A percentile compares a stretch with the other conserved stretches of the same genome.
These are phyloP conservation scores for Phytopythium oedochilum DNA, from an alignment of 352 stramenopile species.

Conservation along the genomic window DNA sequence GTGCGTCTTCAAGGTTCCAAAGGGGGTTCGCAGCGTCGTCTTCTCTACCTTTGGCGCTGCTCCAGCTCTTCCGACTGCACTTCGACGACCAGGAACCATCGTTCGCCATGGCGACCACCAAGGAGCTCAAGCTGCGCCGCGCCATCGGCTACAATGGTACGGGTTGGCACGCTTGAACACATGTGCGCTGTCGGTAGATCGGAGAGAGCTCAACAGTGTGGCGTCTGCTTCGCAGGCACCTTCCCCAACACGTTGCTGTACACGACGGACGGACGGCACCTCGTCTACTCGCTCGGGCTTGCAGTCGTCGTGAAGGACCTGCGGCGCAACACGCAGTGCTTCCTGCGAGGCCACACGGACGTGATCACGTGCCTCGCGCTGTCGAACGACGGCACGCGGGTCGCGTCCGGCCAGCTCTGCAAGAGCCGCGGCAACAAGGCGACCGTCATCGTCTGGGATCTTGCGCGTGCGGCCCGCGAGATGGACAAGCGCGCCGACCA, in stretches of 20 bases:
- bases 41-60: background rate
- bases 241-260: conserved; percentile 74
- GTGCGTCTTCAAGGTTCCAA: background rate
- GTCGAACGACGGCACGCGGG: conserved; percentile 85
- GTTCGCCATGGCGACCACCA: conserved; percentile 54
- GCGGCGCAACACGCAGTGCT: conserved; percentile 70
- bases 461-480: conserved; percentile 73
- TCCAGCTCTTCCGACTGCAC: background rate
- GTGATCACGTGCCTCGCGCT: conserved; percentile 91
- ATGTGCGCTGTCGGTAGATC: no score
- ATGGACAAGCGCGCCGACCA: conserved; percentile 62
- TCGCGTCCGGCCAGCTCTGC: conserved; percentile 90
- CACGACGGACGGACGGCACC: conserved; percentile 71
- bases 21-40: background rate
- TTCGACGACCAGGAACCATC: no score
- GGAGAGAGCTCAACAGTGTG: no score
- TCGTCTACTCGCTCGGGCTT: conserved; percentile 86
- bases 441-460: conserved; percentile 94
- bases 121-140: conserved; percentile 67
- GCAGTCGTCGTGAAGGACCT: conserved; percentile 84
- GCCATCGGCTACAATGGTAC: conserved; percentile 83
- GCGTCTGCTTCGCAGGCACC: conserved; percentile 36
- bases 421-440: conserved; percentile 93
- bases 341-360: conserved; percentile 91
- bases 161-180: no score